A percentile compares a stretch with the other conserved stretches of the same genome.
Evolutionary conservation across 176 grass and related monocot genomes (phyloP).

Genomic region (Aegilops bicornis): DNA sequence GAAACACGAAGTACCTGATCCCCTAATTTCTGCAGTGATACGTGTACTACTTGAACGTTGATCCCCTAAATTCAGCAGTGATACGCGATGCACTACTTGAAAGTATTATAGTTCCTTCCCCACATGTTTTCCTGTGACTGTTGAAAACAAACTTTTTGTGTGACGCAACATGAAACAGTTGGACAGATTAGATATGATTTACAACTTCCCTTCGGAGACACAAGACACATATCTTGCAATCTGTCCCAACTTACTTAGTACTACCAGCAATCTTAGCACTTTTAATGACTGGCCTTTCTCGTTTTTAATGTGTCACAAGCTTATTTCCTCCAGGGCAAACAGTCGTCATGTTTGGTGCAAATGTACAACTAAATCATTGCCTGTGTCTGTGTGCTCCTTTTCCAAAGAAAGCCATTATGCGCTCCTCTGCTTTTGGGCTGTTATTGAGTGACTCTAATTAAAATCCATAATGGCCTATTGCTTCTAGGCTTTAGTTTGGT

Average conservation of each 20-base stretch:
- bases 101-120: neutral
- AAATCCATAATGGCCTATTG: conserved; percentile 31
- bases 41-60: too few relatives aligned
- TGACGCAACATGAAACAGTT: neutral
- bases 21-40: neutral
- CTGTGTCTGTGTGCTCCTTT: neutral
- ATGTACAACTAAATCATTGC: conserved; percentile 33
- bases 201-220: neutral
- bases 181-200: neutral
- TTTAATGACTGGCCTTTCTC: neutral
- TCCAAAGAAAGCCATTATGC: conserved; percentile 32
- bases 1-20: neutral
- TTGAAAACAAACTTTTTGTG: too few relatives aligned
- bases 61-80: too few relatives aligned
- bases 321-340: conserved; percentile 1
- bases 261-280: neutral
- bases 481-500: conserved; percentile 33
- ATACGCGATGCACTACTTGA: neutral
- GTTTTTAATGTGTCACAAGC: neutral
- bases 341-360: conserved; percentile 25
- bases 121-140: neutral
- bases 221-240: neutral
- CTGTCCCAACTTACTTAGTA: neutral
- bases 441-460: conserved; percentile 19
- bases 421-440: conserved; percentile 29